A percentile compares a stretch with the other conserved stretches of the same genome.
These are phyloP conservation scores for Hypoxylon sp. DNA, from an alignment of 2,329 filamentous ascomycete species.

Conservation along the genomic window DNA sequence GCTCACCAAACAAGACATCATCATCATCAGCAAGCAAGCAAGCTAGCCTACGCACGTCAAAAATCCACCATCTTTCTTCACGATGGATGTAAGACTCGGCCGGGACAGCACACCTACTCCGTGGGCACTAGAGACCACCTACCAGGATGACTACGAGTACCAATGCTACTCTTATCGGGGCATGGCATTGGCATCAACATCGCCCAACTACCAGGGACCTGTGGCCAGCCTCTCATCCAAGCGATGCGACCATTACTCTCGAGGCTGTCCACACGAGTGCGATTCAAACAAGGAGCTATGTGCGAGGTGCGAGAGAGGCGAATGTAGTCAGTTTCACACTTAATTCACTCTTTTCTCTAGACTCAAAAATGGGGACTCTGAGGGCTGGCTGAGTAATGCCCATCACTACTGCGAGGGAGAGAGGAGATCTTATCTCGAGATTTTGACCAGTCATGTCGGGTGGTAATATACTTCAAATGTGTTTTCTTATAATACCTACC, in stretches of 20 bases:
- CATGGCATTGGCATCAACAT: neutral
- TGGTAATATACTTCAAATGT: slow-evolving; percentile 11
- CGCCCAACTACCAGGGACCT: slow-evolving; percentile 1
- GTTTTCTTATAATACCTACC: too few species aligned
- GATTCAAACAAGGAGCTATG: slow-evolving; percentile 6
- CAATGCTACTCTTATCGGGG: neutral
- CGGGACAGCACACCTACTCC: neutral
- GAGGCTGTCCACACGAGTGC: slow-evolving; percentile 12
- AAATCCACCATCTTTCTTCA: too few species aligned
- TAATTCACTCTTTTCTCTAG: neutral
- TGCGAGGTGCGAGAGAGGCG: neutral
- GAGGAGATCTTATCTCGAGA: slow-evolving; percentile 6
- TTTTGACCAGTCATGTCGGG: slow-evolving; percentile 13
- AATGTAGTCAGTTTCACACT: slow-evolving; percentile 12
- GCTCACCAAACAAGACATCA: too few species aligned
- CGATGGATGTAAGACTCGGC: too few species aligned
- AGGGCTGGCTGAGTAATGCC: too few species aligned
- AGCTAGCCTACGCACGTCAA: slow-evolving; percentile 5
- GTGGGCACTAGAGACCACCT: neutral
- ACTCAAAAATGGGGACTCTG: neutral
- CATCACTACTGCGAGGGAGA: too few species aligned
- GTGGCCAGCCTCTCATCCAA: neutral
- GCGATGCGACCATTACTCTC: slow-evolving; percentile 15
- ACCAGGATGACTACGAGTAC: neutral
- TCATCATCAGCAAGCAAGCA: too few species aligned